These are phyloP conservation scores for Penicillium crustosum DNA, from an alignment of 2,329 filamentous ascomycete species.

Conservation along the genomic window DNA sequence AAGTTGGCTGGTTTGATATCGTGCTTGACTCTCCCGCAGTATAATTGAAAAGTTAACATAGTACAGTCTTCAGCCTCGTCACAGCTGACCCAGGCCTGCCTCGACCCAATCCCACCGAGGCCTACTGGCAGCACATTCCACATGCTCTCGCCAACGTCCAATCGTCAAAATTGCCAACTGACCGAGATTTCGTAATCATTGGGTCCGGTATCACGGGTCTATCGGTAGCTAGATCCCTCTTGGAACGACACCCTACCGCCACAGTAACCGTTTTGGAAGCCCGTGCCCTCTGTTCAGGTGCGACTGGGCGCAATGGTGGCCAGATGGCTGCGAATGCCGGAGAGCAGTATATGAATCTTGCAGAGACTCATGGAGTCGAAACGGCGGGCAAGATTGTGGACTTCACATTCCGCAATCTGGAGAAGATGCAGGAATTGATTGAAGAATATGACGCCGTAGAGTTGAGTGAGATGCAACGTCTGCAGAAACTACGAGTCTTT, in stretches of 20 bases:
- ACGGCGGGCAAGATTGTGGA: slow-evolving; percentile 38
- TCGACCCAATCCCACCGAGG: slow-evolving; percentile 35
- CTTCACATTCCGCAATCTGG: slow-evolving; percentile 42
- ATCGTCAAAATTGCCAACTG: slow-evolving; percentile 28
- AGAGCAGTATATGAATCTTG: slow-evolving; percentile 28
- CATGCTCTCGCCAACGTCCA: slow-evolving; percentile 33
- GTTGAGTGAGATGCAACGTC: slow-evolving; percentile 23
- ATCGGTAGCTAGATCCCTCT: slow-evolving; percentile 33
- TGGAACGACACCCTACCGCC: slow-evolving; percentile 26
- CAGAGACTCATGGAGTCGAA: slow-evolving; percentile 22
- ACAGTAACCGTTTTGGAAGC: slow-evolving; percentile 38
- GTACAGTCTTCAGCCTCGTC: slow-evolving; percentile 17
- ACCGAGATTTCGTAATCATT: slow-evolving; percentile 34
- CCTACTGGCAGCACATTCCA: slow-evolving; percentile 39
- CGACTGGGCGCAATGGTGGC: slow-evolving; percentile 41
- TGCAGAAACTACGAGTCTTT: slow-evolving; percentile 29
- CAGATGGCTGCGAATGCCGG: slow-evolving; percentile 32
- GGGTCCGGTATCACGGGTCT: slow-evolving; percentile 41
- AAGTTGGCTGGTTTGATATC: not conserved
- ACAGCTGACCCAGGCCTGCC: slow-evolving; percentile 39
- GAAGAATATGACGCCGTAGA: slow-evolving; percentile 34
- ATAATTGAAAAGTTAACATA: not conserved
- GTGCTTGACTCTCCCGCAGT: not conserved
- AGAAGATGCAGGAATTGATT: slow-evolving; percentile 39
- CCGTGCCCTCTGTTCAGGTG: slow-evolving; percentile 37